phyloP scores from a whole-genome alignment of 2,329 filamentous ascomycete genomes.

The Xylariaceae sp. region DNA sequence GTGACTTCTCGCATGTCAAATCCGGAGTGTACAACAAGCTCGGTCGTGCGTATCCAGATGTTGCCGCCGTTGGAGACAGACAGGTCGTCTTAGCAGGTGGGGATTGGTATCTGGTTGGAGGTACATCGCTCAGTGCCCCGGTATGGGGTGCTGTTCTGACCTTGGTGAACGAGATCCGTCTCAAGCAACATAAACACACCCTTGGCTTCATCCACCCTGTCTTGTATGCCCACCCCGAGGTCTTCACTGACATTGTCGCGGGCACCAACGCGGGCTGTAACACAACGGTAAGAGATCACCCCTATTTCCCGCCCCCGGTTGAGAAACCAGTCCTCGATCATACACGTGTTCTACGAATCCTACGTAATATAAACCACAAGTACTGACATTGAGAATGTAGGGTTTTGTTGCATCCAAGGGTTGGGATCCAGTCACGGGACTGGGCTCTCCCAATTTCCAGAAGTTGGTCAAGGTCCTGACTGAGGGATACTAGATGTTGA shows the following conservation, averaged over 20 bases:
- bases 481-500: constrained; percentile 29
- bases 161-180: constrained; percentile 47
- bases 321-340: no score
- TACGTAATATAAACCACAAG: no score
- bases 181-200: constrained; percentile 41
- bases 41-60: constrained; percentile 37
- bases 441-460: constrained; percentile 25
- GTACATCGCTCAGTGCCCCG: constrained; percentile 54
- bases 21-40: constrained; percentile 31
- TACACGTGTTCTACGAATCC: no score
- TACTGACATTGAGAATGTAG: no score
- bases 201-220: constrained; percentile 51
- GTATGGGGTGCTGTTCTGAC: constrained; percentile 51
- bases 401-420: constrained; percentile 41
- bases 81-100: constrained; percentile 25
- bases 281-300: constrained; percentile 21
- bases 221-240: constrained; percentile 44
- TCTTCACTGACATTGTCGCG: constrained; percentile 36
- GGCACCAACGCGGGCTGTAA: constrained; percentile 36
- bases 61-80: constrained; percentile 40
- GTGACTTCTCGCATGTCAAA: constrained; percentile 36
- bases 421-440: constrained; percentile 38
- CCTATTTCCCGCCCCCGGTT: no score
- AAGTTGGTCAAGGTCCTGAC: constrained; percentile 16
- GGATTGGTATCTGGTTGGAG: constrained; percentile 36